Conservation (phyloP, 352 stramenopile genomes). For the Thalassiosira mediterranea region DNA sequence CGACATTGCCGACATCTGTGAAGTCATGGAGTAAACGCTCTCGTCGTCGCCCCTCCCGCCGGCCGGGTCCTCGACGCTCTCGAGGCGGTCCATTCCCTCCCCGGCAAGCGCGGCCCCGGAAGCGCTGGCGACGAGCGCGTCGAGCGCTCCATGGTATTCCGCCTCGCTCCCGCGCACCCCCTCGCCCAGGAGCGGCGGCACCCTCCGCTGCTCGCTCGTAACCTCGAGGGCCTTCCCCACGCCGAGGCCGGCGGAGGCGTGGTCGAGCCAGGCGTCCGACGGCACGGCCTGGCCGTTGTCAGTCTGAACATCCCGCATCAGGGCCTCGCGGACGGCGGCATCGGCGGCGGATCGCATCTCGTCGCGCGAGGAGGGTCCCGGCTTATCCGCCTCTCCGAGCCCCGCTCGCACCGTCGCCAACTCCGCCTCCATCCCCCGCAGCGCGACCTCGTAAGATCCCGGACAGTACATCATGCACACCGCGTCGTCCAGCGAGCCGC, state of each 20-base stretch:
- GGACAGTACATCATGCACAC: constrained; percentile 26
- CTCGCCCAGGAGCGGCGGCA: constrained; percentile 8
- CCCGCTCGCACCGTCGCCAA: constrained; percentile 7
- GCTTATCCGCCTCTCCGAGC: not conserved
- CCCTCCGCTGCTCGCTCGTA: constrained; percentile 12
- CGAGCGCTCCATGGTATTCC: constrained; percentile 43
- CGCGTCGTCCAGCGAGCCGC: constrained; percentile 16
- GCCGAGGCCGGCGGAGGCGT: constrained; percentile 31
- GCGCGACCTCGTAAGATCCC: constrained; percentile 21
- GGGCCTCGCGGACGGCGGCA: constrained; percentile 21
- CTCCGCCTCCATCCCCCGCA: constrained; percentile 26
- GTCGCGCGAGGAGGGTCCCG: not conserved
- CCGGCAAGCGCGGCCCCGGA: not conserved
- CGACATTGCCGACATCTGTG: constrained; percentile 34
- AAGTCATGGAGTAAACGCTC: constrained; percentile 37
- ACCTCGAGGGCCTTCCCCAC: constrained; percentile 15
- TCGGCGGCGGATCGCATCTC: constrained; percentile 27
- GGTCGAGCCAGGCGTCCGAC: constrained; percentile 51
- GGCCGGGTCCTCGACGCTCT: not conserved
- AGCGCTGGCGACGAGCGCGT: constrained; percentile 34
- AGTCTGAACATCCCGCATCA: constrained; percentile 23
- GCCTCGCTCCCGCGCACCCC: constrained; percentile 27
- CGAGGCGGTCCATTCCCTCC: not conserved
- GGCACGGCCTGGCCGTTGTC: constrained; percentile 50
- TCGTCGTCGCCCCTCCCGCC: constrained; percentile 36